phyloP scores from a whole-genome alignment of 306 rosid species.

The Canavalia gladiata region DNA sequence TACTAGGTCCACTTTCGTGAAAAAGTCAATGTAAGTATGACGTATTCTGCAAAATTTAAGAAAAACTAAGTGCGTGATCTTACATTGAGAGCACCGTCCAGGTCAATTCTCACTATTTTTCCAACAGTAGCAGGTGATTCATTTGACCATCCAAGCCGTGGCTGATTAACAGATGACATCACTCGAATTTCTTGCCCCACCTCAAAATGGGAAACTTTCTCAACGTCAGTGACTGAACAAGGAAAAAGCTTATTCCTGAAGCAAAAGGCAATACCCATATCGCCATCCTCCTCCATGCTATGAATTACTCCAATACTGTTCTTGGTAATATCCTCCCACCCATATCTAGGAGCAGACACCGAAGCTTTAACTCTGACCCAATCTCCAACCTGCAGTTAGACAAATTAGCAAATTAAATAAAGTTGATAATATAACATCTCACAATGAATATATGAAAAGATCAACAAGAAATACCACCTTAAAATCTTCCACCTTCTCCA shows the following conservation, averaged over 20 bases:
- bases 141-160: slow-evolving; percentile 81
- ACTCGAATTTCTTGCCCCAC: slow-evolving; percentile 77
- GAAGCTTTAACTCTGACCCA: slow-evolving; percentile 87
- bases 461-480: slow-evolving; percentile 54
- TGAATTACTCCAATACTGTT: slow-evolving; percentile 77
- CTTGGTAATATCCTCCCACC: slow-evolving; percentile 84
- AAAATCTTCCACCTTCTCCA: slow-evolving; percentile 82
- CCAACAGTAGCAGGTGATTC: slow-evolving; percentile 80
- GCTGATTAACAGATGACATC: slow-evolving; percentile 69
- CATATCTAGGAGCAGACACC: slow-evolving; percentile 78
- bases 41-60: not conserved
- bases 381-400: slow-evolving; percentile 72
- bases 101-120: slow-evolving; percentile 68
- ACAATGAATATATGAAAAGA: not conserved
- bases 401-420: slow-evolving; percentile 18
- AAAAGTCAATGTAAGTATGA: not conserved
- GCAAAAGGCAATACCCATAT: slow-evolving; percentile 80
- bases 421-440: slow-evolving; percentile 13
- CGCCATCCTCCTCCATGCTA: slow-evolving; percentile 81
- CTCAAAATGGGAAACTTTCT: slow-evolving; percentile 73
- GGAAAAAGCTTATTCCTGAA: slow-evolving; percentile 77
- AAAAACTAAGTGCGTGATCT: slow-evolving; percentile 41
- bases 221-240: slow-evolving; percentile 81
- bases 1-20: not conserved
- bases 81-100: slow-evolving; percentile 85